Conservation (phyloP, 1,139 yeast genomes). For the Magnusiomyces magnusii region DNA sequence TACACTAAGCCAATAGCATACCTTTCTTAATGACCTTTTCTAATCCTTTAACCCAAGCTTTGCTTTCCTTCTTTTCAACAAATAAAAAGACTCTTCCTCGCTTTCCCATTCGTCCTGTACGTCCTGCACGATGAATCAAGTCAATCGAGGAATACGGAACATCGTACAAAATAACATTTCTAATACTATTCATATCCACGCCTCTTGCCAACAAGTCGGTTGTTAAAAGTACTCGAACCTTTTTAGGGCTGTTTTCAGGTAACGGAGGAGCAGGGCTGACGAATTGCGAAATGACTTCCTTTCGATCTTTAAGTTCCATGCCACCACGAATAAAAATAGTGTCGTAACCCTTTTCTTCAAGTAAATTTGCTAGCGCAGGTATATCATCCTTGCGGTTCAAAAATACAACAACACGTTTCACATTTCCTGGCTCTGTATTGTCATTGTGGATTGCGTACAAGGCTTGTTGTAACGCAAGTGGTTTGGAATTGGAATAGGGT, state of each 20-base stretch:
- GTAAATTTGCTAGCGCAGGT: slow-evolving; percentile 45
- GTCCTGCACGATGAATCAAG: slow-evolving; percentile 82
- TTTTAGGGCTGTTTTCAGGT: slow-evolving; percentile 20
- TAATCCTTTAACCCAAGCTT: slow-evolving; percentile 78
- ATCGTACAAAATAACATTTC: slow-evolving; percentile 78
- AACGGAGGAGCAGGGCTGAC: slow-evolving; percentile 46
- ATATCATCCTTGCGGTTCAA: slow-evolving; percentile 71
- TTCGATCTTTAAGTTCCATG: slow-evolving; percentile 51
- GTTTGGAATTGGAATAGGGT: slow-evolving; percentile 68
- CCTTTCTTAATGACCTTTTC: slow-evolving; percentile 57
- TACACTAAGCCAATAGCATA: slow-evolving; percentile 17
- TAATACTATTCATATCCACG: slow-evolving; percentile 70
- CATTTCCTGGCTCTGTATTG: slow-evolving; percentile 67
- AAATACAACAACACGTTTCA: slow-evolving; percentile 79
- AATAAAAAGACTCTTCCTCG: slow-evolving; percentile 81
- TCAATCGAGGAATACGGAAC: slow-evolving; percentile 81
- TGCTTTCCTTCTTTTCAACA: slow-evolving; percentile 53
- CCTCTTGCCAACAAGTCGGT: slow-evolving; percentile 92
- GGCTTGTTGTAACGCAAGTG: slow-evolving; percentile 81
- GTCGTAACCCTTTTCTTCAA: slow-evolving; percentile 52
- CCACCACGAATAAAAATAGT: slow-evolving; percentile 61
- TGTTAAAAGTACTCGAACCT: slow-evolving; percentile 62
- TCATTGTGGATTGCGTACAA: slow-evolving; percentile 79
- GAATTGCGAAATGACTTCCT: slow-evolving; percentile 51
- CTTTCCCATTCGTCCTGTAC: slow-evolving; percentile 91